Evolutionary conservation across 2,329 filamentous ascomycete genomes (phyloP), one percentile per base, ranked within the genome.

Genomic region (Sclerotinia sclerotiorum): DNA sequence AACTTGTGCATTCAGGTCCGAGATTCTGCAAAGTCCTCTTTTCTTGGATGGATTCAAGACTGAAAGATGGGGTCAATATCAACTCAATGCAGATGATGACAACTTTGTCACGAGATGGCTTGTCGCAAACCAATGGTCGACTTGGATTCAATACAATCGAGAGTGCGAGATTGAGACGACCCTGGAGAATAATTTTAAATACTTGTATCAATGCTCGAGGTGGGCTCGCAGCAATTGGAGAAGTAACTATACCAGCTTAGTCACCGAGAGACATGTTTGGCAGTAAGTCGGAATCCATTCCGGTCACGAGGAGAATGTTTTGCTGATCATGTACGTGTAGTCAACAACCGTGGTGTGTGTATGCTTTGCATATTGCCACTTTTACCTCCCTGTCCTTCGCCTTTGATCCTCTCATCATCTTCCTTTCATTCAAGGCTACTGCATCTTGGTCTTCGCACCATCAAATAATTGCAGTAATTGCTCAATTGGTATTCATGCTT

Each of bases 171-270:
- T 98, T 70, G 89, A 95, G 82, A 98, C 94, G 35, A 97, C 94
- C 3, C 84, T 98, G 52, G 94, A 97, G 79, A 91, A 94, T 78
- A 90, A 94, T 77, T 83, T 85, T 68, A 96, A 94, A 77, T 98
- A 97, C 77, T 83, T 98, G 72, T 94, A 92, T 78, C 94, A 98
- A 80, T 98, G 94, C 80, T 88, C 94, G 58, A 87, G 94, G 60
- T 98, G 94, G 94, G 93, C 95, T 55, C 89, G 94, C 76, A 97
- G 94, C 84, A 98, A 98, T 81, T 98, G 94, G 94, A 87, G 94
- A 77, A 97, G 93, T 83, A 98, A 98, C 80, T 89, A 93, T 80
- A 97, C 93, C 65, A 97, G 93, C 79, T 84, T 97, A 77, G 85
- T 94, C 72, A 87, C 87, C 72, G 94, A 97, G 81, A 84, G 90